Evolutionary conservation across 495 filamentous ascomycete species (phyloP).

Genomic region (Venustampulla echinocandica): DNA sequence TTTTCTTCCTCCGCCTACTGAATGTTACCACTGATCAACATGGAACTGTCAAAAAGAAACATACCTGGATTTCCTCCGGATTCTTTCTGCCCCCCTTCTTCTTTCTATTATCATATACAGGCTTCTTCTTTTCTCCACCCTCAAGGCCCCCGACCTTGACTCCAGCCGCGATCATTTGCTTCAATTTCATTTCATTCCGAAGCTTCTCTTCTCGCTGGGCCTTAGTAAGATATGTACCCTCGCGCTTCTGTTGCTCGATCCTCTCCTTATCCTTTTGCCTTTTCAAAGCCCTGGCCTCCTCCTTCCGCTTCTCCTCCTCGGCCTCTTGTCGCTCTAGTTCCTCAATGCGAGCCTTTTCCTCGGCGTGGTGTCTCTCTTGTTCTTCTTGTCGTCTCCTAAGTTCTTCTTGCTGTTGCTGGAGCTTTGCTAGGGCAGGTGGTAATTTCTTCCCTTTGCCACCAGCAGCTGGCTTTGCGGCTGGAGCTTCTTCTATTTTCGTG

Average conservation of each 20-base stretch:
- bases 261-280: constrained; percentile 95
- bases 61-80: constrained; percentile 50
- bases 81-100: constrained; percentile 66
- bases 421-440: constrained; percentile 64
- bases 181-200: constrained; percentile 72
- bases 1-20: constrained; percentile 56
- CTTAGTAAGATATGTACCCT: constrained; percentile 91
- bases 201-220: constrained; percentile 83
- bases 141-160: constrained; percentile 71
- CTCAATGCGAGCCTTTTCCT: constrained; percentile 64
- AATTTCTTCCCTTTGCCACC: constrained; percentile 88
- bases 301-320: constrained; percentile 67
- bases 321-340: constrained; percentile 57
- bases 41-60: not conserved
- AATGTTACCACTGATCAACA: constrained; percentile 6
- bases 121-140: constrained; percentile 55
- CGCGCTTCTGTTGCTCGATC: constrained; percentile 89
- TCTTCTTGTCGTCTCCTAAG: constrained; percentile 69
- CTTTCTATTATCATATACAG: constrained; percentile 58
- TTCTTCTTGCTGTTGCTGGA: constrained; percentile 91
- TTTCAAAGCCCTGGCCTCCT: constrained; percentile 66
- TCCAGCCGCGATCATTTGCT: constrained; percentile 90
- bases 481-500: constrained; percentile 28
- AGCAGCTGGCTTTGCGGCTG: constrained; percentile 25
- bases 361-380: constrained; percentile 54